Conservation (phyloP, 495 filamentous ascomycete species). For the Aspergillus incahuasiensis region DNA sequence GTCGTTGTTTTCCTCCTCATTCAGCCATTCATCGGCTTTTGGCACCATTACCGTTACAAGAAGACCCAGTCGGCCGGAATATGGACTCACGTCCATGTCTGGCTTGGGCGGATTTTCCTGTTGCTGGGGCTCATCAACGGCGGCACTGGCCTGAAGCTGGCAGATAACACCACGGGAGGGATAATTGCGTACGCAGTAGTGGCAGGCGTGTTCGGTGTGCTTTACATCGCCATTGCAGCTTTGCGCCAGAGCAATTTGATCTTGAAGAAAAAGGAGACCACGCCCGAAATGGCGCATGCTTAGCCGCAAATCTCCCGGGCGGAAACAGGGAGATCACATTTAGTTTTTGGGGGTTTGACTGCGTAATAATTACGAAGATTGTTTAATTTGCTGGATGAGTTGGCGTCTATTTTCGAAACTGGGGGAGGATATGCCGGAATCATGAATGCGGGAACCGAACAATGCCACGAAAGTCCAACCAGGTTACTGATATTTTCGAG, state of each 20-base stretch:
- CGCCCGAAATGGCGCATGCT: not conserved
- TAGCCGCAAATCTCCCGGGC: not conserved
- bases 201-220: conserved; percentile 9
- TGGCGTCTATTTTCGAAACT: not conserved
- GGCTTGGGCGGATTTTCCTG: conserved; percentile 12
- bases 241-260: conserved; percentile 7
- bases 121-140: conserved; percentile 15
- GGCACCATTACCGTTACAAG: conserved; percentile 7
- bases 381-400: not conserved
- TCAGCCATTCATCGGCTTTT: conserved; percentile 11
- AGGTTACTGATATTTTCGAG: conserved; percentile 31
- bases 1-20: conserved; percentile 14
- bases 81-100: conserved; percentile 14
- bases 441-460: not conserved
- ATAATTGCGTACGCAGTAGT: conserved; percentile 12
- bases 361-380: not conserved
- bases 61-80: not conserved
- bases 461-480: not conserved
- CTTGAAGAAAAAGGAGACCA: conserved; percentile 1
- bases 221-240: conserved; percentile 2
- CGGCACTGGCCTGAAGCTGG: conserved; percentile 9
- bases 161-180: conserved; percentile 7
- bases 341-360: too few relatives aligned
- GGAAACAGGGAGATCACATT: too few relatives aligned
- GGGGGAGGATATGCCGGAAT: not conserved